Evolutionary conservation across 257 asterid species (phyloP).

Genomic region (Paulownia fortunei): DNA sequence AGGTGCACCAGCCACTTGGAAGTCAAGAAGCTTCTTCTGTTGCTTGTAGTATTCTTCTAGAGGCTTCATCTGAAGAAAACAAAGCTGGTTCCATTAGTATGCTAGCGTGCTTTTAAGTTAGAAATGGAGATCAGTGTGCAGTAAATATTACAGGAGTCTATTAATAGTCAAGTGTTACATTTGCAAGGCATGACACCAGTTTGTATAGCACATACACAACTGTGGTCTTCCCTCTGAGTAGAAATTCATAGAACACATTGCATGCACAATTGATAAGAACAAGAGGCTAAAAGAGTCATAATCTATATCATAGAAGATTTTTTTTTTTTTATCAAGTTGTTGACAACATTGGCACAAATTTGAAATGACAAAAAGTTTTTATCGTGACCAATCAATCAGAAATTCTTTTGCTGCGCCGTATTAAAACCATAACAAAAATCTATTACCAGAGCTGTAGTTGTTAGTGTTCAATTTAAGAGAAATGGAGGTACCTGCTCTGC

Average conservation of each 20-base stretch:
- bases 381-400: neutral
- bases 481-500: constrained; percentile 67
- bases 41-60: constrained; percentile 83
- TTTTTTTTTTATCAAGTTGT: neutral
- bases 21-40: constrained; percentile 83
- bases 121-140: neutral
- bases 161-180: neutral
- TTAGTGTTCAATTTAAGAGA: neutral
- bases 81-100: neutral
- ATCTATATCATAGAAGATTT: neutral
- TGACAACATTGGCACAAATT: too few species aligned
- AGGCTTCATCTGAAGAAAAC: constrained; percentile 61
- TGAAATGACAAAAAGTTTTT: too few species aligned
- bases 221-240: neutral
- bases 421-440: neutral
- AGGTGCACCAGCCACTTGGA: constrained; percentile 69
- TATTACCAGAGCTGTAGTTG: too few species aligned
- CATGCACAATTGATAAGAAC: neutral
- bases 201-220: neutral
- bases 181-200: neutral
- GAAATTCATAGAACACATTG: neutral
- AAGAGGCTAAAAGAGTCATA: neutral
- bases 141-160: neutral
- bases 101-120: neutral
- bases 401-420: neutral